Conservation (phyloP, 2,329 filamentous ascomycete genomes). For the Magnaporthales sp. region DNA sequence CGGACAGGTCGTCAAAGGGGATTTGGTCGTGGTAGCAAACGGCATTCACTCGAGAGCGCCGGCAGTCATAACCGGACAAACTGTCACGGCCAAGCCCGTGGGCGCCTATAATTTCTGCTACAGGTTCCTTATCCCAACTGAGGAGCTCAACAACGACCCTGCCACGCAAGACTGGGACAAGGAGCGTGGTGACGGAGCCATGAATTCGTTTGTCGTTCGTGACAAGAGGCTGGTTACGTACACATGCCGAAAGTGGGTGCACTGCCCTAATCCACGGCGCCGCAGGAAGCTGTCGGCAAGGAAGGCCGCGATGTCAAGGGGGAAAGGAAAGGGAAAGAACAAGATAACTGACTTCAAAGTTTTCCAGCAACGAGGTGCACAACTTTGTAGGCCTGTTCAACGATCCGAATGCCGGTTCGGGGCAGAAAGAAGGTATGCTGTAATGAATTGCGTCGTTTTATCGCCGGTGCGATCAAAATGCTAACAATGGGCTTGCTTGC, state of each 20-base stretch:
- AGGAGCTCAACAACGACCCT: slow-evolving; percentile 16
- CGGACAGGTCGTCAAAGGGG: slow-evolving; percentile 15
- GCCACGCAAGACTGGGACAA: neutral
- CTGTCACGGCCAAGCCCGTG: slow-evolving; percentile 14
- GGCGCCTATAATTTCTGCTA: slow-evolving; percentile 26
- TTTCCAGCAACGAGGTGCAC: neutral
- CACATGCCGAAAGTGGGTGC: slow-evolving; percentile 11
- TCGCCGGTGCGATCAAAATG: neutral
- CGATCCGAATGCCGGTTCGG: slow-evolving; percentile 13
- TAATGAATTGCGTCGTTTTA: too few species aligned
- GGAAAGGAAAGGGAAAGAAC: neutral
- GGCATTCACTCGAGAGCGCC: slow-evolving; percentile 17
- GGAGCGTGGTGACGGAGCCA: neutral
- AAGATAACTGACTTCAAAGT: neutral
- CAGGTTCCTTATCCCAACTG: slow-evolving; percentile 20
- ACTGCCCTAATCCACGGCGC: too few species aligned
- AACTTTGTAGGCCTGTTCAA: slow-evolving; percentile 24
- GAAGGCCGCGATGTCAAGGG: neutral
- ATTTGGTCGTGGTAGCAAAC: slow-evolving; percentile 27
- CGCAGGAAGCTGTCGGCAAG: too few species aligned
- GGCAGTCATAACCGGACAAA: slow-evolving; percentile 16
- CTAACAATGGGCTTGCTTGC: neutral
- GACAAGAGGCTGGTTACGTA: neutral
- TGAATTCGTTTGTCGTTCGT: neutral
- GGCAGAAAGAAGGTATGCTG: slow-evolving; percentile 13